phyloP scores from a whole-genome alignment of 139 green algal genomes.

The Pleodorina starrii region DNA sequence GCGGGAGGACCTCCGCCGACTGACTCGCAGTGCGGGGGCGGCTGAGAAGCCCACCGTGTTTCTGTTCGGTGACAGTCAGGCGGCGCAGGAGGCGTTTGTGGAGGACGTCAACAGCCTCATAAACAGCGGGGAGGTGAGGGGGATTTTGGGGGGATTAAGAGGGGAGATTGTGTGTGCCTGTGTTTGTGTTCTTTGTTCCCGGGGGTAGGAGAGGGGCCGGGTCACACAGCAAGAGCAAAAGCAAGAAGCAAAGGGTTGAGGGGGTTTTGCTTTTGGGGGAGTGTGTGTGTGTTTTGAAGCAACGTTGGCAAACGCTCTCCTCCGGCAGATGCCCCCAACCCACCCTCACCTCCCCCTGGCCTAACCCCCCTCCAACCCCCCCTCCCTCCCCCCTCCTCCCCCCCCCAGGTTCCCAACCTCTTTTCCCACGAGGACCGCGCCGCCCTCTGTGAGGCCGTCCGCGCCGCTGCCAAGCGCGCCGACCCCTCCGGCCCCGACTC shows the following conservation, averaged over 20 bases:
- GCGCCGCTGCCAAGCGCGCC: conserved; percentile 16
- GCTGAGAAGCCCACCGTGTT: conserved; percentile 79
- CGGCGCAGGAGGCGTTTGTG: conserved; percentile 77
- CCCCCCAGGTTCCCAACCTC: conserved; percentile 76
- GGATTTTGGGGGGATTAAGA: neutral
- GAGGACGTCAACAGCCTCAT: conserved; percentile 92
- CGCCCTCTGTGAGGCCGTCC: conserved; percentile 67
- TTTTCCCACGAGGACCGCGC: conserved; percentile 83
- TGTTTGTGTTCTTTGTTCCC: too few relatives aligned
- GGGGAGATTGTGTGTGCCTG: too few relatives aligned
- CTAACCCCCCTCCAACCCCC: neutral
- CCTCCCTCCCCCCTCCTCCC: neutral
- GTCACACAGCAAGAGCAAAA: too few relatives aligned
- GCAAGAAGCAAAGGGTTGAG: too few relatives aligned
- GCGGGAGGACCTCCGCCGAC: conserved; percentile 80
- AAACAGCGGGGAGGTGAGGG: conserved; percentile 77
- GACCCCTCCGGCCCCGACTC: conserved; percentile 21
- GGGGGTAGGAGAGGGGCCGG: too few relatives aligned
- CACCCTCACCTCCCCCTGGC: too few relatives aligned
- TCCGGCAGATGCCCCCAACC: too few relatives aligned
- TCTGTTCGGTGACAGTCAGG: conserved; percentile 89
- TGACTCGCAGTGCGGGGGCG: conserved; percentile 77
- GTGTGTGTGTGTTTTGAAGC: too few relatives aligned
- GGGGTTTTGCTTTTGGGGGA: too few relatives aligned
- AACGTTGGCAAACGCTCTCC: too few relatives aligned